phyloP scores from a whole-genome alignment of 208 protist genomes.

The Acanthamoeba sp. region DNA sequence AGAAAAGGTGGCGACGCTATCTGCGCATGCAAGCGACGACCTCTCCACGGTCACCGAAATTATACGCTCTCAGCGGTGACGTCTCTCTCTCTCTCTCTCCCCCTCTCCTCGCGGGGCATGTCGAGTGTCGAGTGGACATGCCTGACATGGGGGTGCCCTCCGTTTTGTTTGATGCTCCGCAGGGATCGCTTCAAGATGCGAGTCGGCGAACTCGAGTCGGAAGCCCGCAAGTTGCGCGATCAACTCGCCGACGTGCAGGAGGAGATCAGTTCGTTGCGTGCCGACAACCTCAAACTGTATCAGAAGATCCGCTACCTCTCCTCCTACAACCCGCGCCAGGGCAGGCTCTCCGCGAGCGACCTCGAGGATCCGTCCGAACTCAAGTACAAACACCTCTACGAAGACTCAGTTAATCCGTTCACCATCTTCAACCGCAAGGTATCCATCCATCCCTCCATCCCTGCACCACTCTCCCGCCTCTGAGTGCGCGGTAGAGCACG shows the following conservation, averaged over 20 bases:
- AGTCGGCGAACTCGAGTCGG: constrained; percentile 82
- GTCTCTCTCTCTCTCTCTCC: not conserved
- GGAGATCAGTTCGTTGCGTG: constrained; percentile 79
- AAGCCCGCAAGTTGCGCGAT: constrained; percentile 78
- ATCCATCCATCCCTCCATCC: not conserved
- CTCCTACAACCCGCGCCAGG: constrained; percentile 76
- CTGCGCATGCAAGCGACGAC: not conserved
- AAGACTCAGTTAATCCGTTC: constrained; percentile 89
- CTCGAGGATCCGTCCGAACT: constrained; percentile 73
- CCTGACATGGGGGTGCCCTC: constrained; percentile 78
- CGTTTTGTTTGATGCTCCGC: constrained; percentile 66
- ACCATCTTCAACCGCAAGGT: constrained; percentile 82
- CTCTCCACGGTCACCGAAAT: not conserved
- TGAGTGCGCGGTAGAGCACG: no score
- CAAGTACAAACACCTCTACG: constrained; percentile 87
- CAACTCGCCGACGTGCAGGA: constrained; percentile 56
- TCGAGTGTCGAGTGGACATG: constrained; percentile 35
- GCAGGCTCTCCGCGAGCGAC: not conserved
- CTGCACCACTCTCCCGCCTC: not conserved
- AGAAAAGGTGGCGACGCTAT: not conserved
- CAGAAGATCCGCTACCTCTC: constrained; percentile 89
- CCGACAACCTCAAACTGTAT: constrained; percentile 89
- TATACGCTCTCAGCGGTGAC: not conserved
- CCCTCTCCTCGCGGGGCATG: not conserved
- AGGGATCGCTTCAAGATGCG: constrained; percentile 86